These are phyloP conservation scores for Geranium rotundifolium DNA, from an alignment of 345 rosid species.

Conservation along the genomic window DNA sequence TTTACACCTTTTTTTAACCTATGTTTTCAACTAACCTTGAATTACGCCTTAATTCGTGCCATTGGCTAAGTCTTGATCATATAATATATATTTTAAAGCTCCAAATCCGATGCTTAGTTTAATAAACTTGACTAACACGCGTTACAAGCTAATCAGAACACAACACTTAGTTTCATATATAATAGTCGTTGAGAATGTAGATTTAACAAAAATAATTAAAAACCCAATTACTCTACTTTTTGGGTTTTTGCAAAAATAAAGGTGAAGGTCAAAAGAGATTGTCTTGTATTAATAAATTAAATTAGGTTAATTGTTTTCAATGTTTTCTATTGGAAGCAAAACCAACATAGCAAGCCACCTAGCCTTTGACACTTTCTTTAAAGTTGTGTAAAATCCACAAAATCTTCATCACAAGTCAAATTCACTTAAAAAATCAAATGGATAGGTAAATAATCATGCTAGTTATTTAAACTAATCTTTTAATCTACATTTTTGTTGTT, in stretches of 20 bases:
- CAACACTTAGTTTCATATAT: background rate
- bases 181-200: too few relatives aligned
- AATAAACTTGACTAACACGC: background rate
- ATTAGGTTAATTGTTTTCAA: conserved; percentile 4
- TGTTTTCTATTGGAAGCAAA: conserved; percentile 21
- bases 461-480: too few relatives aligned
- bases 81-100: background rate
- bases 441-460: too few relatives aligned
- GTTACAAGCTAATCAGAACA: background rate
- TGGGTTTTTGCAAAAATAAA: conserved; percentile 5
- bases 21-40: conserved; percentile 24
- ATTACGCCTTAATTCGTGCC: conserved; percentile 46
- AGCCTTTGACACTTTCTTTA: conserved; percentile 17
- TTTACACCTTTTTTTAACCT: background rate
- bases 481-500: too few relatives aligned
- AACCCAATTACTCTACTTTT: conserved; percentile 1
- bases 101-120: background rate
- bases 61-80: conserved; percentile 10
- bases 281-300: background rate
- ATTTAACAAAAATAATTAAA: too few relatives aligned
- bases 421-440: conserved; percentile 17
- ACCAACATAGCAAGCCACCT: conserved; percentile 1
- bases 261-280: conserved; percentile 9
- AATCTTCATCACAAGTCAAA: too few relatives aligned
- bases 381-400: conserved; percentile 17